These are phyloP conservation scores for Phytophthora lateralis DNA, from an alignment of 352 stramenopile genomes.

Conservation along the genomic window DNA sequence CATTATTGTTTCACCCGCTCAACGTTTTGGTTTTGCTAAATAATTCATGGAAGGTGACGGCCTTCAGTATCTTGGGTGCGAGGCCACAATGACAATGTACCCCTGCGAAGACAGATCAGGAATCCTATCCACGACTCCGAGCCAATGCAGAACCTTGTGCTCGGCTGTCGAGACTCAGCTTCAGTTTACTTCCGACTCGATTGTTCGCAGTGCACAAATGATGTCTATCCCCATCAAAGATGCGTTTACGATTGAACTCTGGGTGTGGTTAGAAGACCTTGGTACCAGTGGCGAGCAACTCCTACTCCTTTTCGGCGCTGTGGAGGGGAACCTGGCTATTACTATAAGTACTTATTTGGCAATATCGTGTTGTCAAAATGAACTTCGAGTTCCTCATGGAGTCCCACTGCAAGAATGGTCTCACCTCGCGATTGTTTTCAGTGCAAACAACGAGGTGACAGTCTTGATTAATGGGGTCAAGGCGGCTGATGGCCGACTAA, in stretches of 20 bases:
- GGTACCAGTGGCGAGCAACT: slow-evolving; percentile 20
- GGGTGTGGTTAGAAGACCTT: slow-evolving; percentile 30
- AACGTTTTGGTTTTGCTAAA: slow-evolving; percentile 7
- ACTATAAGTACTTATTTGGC: slow-evolving; percentile 25
- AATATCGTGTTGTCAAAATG: slow-evolving; percentile 38
- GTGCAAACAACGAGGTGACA: slow-evolving; percentile 15
- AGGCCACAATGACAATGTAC: slow-evolving; percentile 33
- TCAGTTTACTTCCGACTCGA: slow-evolving; percentile 31
- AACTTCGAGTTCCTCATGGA: slow-evolving; percentile 39
- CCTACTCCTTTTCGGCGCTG: slow-evolving; percentile 42
- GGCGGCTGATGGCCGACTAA: slow-evolving; percentile 25
- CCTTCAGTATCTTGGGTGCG: slow-evolving; percentile 43
- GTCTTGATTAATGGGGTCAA: slow-evolving; percentile 41
- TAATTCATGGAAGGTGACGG: slow-evolving; percentile 32
- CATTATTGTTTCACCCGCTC: background rate
- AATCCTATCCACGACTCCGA: slow-evolving; percentile 11
- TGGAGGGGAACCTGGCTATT: slow-evolving; percentile 21
- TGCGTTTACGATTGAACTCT: slow-evolving; percentile 51
- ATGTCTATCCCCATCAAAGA: slow-evolving; percentile 25
- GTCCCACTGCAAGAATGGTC: slow-evolving; percentile 36
- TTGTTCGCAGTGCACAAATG: slow-evolving; percentile 32
- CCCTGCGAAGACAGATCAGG: slow-evolving; percentile 12
- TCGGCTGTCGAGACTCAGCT: slow-evolving; percentile 38
- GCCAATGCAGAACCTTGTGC: slow-evolving; percentile 37
- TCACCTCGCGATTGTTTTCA: slow-evolving; percentile 46